Evolutionary conservation across 1,284 basidiomycete species (phyloP).

Genomic region (Singerocomus rubriflavus): DNA sequence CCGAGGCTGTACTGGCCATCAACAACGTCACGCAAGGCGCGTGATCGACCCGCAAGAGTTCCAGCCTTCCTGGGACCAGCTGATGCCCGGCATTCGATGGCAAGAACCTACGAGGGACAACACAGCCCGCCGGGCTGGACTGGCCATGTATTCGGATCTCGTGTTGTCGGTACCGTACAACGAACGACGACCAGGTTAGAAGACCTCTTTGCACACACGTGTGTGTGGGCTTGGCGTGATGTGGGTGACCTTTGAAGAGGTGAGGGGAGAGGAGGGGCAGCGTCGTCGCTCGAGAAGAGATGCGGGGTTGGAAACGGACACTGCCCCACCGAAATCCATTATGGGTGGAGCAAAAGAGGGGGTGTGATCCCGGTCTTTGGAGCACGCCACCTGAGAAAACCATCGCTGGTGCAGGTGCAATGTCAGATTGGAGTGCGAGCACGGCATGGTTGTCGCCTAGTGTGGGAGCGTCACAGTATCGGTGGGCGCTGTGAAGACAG

Average conservation of each 20-base stretch:
- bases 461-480: constrained; percentile 4
- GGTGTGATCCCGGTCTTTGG: not conserved
- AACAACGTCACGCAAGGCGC: too few relatives aligned
- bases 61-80: too few relatives aligned
- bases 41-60: too few relatives aligned
- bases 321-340: not conserved
- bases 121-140: too few relatives aligned
- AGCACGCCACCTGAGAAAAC: constrained; percentile 1
- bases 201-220: not conserved
- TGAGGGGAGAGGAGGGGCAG: not conserved
- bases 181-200: too few relatives aligned
- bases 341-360: not conserved
- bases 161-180: too few relatives aligned
- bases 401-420: not conserved
- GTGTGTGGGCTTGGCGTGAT: not conserved
- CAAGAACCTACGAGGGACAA: too few relatives aligned
- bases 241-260: not conserved
- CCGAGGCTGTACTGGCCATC: too few relatives aligned
- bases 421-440: not conserved
- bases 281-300: not conserved
- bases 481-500: constrained; percentile 15
- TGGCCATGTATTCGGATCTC: too few relatives aligned
- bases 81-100: too few relatives aligned
- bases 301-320: not conserved
- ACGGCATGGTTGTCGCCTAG: constrained; percentile 2